Evolutionary conservation across 345 rosid species (phyloP), one percentile per base, ranked within the genome.

Genomic region (Mercurialis annua): DNA sequence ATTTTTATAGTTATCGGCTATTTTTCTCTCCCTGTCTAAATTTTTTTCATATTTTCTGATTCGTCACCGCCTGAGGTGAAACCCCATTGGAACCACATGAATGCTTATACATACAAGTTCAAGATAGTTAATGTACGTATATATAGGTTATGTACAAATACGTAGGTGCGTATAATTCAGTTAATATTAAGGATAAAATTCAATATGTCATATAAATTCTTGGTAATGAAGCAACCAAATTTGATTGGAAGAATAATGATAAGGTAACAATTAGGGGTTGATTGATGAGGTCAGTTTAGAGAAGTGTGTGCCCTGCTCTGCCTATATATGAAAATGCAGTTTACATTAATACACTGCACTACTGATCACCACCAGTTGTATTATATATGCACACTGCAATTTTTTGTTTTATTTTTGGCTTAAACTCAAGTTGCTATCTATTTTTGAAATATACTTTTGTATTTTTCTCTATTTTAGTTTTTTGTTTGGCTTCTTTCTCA

Each of bases 261-360:
- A 70, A 42, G 55, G 20, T 60, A 43, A 29, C 54, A 29, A 33
- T 6, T 42, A 9, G 36, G 51, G 40, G 27, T 40, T 40, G 44
- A 40, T 40, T 20, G 62, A 6, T 2, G 18, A 14, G 21, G 24
- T 27, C 10, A 36, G 44, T 10, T 2, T 9, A 9, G 4, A 40
- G 68, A 68, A 64, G 21, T 27, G 74, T 61, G 74, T 65, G 62
- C 71, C 65, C 56, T 43, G 33, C 66, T n/a, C 44, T 40, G 44
- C 44, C 6, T 10, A 10, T 40, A 10, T 40, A 40, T 40, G 10
- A 7, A 40, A 1, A 40, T 40, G 10, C n/a, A n/a, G n/a, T n/a
- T n/a, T n/a, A n/a, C 11, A 40, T 40, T n/a, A 1, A 40, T 9
- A 40, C 40, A 36, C 40, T 9, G 9, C 4, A 36, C n/a, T 3